Percentiles rank a stretch among this genome's conserved stretches.
Evolutionary conservation across 805 yeast genomes (phyloP).

Genomic region (Barnettozyma pratensis): DNA sequence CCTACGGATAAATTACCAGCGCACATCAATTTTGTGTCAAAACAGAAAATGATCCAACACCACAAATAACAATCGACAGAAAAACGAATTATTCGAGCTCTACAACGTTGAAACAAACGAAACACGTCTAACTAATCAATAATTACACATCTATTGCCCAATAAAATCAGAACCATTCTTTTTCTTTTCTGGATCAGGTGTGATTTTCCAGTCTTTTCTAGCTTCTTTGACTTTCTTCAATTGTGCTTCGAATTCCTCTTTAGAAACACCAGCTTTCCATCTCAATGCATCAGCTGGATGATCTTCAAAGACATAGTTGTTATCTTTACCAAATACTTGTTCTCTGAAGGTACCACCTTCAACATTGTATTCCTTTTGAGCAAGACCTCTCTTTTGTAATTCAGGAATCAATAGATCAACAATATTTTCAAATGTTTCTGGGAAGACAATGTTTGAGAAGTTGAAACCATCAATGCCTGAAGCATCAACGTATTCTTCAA

Average conservation of each 20-base stretch:
- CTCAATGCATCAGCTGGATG: conserved; percentile 21
- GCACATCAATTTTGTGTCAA: too few species aligned
- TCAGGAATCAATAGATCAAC: conserved; percentile 35
- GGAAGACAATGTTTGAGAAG: conserved; percentile 32
- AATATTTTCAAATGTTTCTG: conserved; percentile 35
- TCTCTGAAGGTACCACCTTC: conserved; percentile 33
- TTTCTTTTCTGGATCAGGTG: conserved; percentile 3
- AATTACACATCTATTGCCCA: not conserved
- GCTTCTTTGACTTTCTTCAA: conserved; percentile 10
- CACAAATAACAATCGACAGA: too few species aligned
- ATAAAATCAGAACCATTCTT: not conserved
- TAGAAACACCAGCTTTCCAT: conserved; percentile 25
- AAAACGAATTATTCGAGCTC: too few species aligned
- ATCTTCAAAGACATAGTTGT: conserved; percentile 18
- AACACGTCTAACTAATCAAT: not conserved
- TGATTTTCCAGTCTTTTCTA: conserved; percentile 10
- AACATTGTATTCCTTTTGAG: conserved; percentile 26
- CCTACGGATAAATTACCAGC: too few species aligned
- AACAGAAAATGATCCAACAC: too few species aligned
- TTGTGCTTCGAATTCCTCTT: conserved; percentile 27
- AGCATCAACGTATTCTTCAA: conserved; percentile 36
- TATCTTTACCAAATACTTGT: conserved; percentile 22
- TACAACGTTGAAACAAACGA: too few species aligned
- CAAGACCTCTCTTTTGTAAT: conserved; percentile 31
- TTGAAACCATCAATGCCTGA: conserved; percentile 41